Evolutionary conservation across 768 basidiomycete genomes (phyloP).

Genomic region (Phlebiopsis flavidoalba): DNA sequence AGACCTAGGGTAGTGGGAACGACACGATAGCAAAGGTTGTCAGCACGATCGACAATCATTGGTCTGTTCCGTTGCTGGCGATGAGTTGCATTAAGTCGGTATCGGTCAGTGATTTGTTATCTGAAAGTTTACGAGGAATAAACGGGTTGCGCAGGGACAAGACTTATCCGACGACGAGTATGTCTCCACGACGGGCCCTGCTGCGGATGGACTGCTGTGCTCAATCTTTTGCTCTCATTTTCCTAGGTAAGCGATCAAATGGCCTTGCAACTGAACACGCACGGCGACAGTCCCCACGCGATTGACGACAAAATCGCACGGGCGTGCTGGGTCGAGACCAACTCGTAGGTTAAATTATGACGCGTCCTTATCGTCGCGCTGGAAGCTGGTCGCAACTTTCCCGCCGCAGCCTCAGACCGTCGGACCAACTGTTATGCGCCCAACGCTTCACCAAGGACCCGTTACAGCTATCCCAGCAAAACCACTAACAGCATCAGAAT

Average conservation of each 20-base stretch:
- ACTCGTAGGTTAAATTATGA: constrained; percentile 52
- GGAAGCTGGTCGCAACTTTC: constrained; percentile 45
- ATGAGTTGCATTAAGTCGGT: constrained; percentile 65
- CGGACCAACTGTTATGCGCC: constrained; percentile 33
- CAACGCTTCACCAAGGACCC: constrained; percentile 46
- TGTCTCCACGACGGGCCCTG: constrained; percentile 26
- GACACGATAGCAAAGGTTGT: constrained; percentile 35
- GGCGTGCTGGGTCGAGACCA: constrained; percentile 69
- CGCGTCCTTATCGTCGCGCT: constrained; percentile 40
- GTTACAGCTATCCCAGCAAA: constrained; percentile 80
- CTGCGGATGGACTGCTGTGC: background rate
- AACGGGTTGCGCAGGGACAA: constrained; percentile 55
- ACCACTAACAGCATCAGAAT: constrained; percentile 74
- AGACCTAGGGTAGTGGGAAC: constrained; percentile 12
- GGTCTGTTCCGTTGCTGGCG: constrained; percentile 81
- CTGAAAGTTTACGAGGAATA: constrained; percentile 86
- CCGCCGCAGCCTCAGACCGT: constrained; percentile 42
- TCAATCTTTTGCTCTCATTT: constrained; percentile 6
- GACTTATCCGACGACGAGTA: constrained; percentile 82
- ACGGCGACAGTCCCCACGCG: constrained; percentile 37
- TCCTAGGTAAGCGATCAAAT: constrained; percentile 82
- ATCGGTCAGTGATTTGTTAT: constrained; percentile 71
- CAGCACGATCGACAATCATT: constrained; percentile 66
- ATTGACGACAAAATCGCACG: constrained; percentile 64
- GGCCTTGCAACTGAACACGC: constrained; percentile 83